Percentiles rank a stretch among this genome's conserved stretches.
Conservation (phyloP, 1,139 yeast genomes). For the Suhomyces bokatorum region DNA sequence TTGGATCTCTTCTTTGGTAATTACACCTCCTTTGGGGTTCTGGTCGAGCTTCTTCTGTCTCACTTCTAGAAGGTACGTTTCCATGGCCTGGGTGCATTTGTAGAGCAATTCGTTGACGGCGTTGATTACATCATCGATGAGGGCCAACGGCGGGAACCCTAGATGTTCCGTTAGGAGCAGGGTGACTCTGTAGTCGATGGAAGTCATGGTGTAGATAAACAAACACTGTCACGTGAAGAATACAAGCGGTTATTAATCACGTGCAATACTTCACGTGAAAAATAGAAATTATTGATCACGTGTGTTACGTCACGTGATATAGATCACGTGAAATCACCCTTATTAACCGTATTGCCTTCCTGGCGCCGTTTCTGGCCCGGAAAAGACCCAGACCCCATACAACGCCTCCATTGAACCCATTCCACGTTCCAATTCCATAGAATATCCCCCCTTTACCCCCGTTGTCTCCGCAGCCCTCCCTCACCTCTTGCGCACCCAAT, state of each 20-base stretch:
- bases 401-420: too few relatives aligned
- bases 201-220: slow-evolving; percentile 3
- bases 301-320: too few relatives aligned
- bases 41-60: slow-evolving; percentile 18
- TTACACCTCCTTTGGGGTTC: slow-evolving; percentile 13
- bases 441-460: too few relatives aligned
- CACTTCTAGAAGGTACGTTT: slow-evolving; percentile 54
- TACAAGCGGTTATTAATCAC: background rate
- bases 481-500: slow-evolving; percentile 8
- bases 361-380: background rate
- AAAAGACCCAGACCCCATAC: too few relatives aligned
- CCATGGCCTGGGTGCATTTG: slow-evolving; percentile 80
- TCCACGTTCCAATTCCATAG: too few relatives aligned
- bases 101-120: slow-evolving; percentile 84
- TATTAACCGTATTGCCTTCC: background rate
- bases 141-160: slow-evolving; percentile 82
- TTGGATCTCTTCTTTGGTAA: slow-evolving; percentile 52
- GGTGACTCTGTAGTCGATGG: slow-evolving; percentile 43
- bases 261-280: background rate
- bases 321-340: too few relatives aligned
- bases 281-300: background rate
- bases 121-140: slow-evolving; percentile 86
- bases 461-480: too few relatives aligned
- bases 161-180: slow-evolving; percentile 80
- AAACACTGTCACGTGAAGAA: background rate